Conservation (phyloP, 148 eudicot species). For the Salicornia ramosissima region DNA sequence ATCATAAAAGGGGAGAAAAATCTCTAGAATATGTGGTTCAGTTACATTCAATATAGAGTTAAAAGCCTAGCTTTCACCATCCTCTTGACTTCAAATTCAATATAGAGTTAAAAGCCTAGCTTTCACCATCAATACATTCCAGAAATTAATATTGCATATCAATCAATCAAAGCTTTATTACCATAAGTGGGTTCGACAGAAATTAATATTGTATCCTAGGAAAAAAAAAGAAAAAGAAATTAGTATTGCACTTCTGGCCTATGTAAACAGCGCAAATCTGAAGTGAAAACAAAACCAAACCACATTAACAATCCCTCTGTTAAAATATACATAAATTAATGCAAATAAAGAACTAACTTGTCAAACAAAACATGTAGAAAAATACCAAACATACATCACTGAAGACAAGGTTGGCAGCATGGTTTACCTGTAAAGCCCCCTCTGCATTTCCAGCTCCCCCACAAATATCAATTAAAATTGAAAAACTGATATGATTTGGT, state of each 20-base stretch:
- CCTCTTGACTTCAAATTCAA: background rate
- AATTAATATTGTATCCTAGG: no score
- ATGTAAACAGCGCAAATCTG: background rate
- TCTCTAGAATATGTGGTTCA: background rate
- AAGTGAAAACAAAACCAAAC: background rate
- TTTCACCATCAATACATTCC: background rate
- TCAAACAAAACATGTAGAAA: background rate
- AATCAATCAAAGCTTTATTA: no score
- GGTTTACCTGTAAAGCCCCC: slow-evolving; percentile 68
- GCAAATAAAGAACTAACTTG: background rate
- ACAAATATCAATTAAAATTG: slow-evolving; percentile 62
- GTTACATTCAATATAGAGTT: background rate
- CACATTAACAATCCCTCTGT: background rate
- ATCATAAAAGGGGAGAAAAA: background rate
- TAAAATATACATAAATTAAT: background rate
- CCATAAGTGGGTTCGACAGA: no score
- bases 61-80: background rate
- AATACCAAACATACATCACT: background rate
- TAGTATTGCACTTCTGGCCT: no score
- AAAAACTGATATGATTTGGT: slow-evolving; percentile 93
- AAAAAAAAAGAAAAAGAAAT: no score
- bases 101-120: no score
- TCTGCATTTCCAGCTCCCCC: slow-evolving; percentile 62
- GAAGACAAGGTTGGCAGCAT: background rate
- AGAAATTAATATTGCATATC: background rate